Evolutionary conservation across 371 early-diverging fungal species (phyloP).

Genomic region (Chytridium lagenaria): DNA sequence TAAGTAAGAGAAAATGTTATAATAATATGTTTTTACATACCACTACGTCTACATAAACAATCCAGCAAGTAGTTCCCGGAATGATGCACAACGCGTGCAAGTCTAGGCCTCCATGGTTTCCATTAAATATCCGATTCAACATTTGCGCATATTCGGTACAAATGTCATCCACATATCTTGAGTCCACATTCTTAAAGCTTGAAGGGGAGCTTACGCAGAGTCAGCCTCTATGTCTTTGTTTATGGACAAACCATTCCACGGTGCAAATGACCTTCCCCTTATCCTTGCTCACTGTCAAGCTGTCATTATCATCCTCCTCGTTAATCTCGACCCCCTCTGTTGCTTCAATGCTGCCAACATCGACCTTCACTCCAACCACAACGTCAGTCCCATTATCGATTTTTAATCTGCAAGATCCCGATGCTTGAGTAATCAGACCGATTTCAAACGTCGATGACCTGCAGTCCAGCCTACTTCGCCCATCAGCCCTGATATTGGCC

Average conservation of each 20-base stretch:
- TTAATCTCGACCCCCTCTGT: constrained; percentile 20
- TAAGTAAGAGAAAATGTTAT: background rate
- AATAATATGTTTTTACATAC: constrained; percentile 44
- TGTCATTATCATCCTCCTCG: constrained; percentile 33
- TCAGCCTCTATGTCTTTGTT: background rate
- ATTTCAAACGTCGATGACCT: constrained; percentile 78
- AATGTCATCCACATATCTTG: constrained; percentile 68
- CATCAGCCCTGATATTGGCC: constrained; percentile 84
- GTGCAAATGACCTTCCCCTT: constrained; percentile 79
- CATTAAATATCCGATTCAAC: constrained; percentile 78
- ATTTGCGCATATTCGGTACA: constrained; percentile 82
- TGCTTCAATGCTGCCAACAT: constrained; percentile 74
- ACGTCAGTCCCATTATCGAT: constrained; percentile 85
- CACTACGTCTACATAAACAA: constrained; percentile 89
- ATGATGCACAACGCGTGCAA: constrained; percentile 85
- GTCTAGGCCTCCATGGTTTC: constrained; percentile 84
- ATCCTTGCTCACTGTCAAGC: constrained; percentile 33
- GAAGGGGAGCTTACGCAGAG: constrained; percentile 44
- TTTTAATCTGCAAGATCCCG: constrained; percentile 69
- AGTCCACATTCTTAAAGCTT: constrained; percentile 33
- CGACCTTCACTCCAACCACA: constrained; percentile 91
- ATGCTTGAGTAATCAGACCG: constrained; percentile 85
- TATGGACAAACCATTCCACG: constrained; percentile 74
- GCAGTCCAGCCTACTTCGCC: constrained; percentile 77
- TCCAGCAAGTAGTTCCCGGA: constrained; percentile 88